Base-by-base conservation (phyloP, 2,329 filamentous ascomycete species). In the Bipolaris bicolor region DNA sequence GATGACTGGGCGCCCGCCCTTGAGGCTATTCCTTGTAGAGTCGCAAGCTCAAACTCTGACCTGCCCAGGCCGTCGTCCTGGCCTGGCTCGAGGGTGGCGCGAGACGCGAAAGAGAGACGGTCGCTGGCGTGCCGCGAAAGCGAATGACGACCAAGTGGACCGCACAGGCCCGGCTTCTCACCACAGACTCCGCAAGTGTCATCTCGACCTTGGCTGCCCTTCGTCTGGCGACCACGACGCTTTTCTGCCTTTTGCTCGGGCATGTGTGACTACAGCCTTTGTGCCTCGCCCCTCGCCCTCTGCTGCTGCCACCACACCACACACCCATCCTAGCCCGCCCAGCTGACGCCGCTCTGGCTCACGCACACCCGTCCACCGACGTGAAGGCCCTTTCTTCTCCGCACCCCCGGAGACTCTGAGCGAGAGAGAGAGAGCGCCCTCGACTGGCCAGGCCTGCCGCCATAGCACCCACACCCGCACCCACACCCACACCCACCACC, bases 401-500 rank as follows among this genome's bases (percentile, higher is more conserved):
- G 65, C 70, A 59, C 57, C 62, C 62, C 39, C 43, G 16, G n/a
- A 16, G 26, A 10, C 26, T 10, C 26, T 29, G 26, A 29, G 26
- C 26, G 9, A 29, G 26, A 29, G 26, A 29, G 26, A 29, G 26
- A 29, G 26, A 29, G 26, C 26, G 15, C 15, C 33, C 31, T 48
- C 33, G 59, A 65, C 62, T 55, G 53, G 60, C 58, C 54, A 49
- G 57, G 60, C 45, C 31, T 59, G 63, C 56, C 61, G 63, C 66
- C 66, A 72, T 65, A 72, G 61, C 67, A 63, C 57, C 64, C 57
- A 54, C 31, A 49, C 48, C 55, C 57, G 49, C 59, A 63, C 57
- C 66, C 20, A 20, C 57, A 55, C 36, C 50, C 50, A 53, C 57
- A n/a, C n/a, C n/a, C 49, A 57, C 60, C 60, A 63, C 49, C 62